Conservation (phyloP, 169 alveolate genomes). For the Babesia ovis region DNA sequence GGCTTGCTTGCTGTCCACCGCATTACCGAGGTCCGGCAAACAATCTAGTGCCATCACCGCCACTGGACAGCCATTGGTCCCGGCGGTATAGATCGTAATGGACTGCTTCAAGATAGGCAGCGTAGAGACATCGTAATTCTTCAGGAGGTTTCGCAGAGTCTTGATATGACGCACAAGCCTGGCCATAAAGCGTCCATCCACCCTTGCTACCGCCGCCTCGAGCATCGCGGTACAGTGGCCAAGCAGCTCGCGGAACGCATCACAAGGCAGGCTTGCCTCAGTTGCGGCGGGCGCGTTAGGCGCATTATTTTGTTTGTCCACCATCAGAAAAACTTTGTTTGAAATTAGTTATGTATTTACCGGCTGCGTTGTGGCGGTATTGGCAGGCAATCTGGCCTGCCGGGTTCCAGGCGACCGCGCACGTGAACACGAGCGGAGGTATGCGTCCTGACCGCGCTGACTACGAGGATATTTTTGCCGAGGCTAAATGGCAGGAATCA, state of each 20-base stretch:
- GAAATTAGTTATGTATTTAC: conserved; percentile 6
- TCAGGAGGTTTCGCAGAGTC: conserved; percentile 47
- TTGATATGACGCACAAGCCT: conserved; percentile 66
- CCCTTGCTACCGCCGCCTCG: conserved; percentile 63
- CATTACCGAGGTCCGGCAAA: conserved; percentile 1
- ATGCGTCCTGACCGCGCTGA: conserved; percentile 11
- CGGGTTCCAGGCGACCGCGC: conserved; percentile 26
- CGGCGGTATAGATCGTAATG: conserved; percentile 40
- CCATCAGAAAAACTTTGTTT: not conserved
- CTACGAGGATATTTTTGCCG: conserved; percentile 37
- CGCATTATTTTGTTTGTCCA: not conserved
- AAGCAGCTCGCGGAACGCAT: conserved; percentile 67
- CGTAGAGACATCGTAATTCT: conserved; percentile 40
- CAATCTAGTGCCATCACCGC: conserved; percentile 41
- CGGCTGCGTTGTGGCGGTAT: conserved; percentile 37
- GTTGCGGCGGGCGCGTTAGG: conserved; percentile 32
- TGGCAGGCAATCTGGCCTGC: conserved; percentile 52
- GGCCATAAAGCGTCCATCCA: conserved; percentile 58
- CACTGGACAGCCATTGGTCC: conserved; percentile 46
- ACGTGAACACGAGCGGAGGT: conserved; percentile 26
- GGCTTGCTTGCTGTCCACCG: conserved; percentile 1
- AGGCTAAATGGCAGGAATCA: conserved; percentile 30
- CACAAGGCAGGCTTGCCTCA: conserved; percentile 41
- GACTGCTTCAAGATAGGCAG: conserved; percentile 49
- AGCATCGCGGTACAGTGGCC: conserved; percentile 60